These are phyloP conservation scores for Flagelloscypha sp. DNA, from an alignment of 768 basidiomycete species.

Conservation along the genomic window DNA sequence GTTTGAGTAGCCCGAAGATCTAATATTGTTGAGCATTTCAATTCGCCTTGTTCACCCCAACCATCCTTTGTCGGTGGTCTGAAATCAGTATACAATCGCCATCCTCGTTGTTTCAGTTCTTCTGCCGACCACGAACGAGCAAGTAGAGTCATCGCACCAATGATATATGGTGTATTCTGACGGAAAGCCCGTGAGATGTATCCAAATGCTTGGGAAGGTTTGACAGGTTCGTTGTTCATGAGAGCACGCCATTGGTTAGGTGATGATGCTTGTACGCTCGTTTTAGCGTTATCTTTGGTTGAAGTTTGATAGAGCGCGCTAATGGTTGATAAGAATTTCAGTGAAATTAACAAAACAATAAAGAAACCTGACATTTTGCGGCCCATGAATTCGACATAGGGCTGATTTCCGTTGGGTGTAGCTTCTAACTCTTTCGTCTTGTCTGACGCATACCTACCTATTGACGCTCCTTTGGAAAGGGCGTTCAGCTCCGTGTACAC, in stretches of 20 bases:
- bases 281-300: too few relatives aligned
- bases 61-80: constrained; percentile 70
- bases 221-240: constrained; percentile 55
- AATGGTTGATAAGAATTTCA: not conserved
- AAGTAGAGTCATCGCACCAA: constrained; percentile 70
- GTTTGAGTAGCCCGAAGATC: too few relatives aligned
- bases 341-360: not conserved
- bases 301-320: constrained; percentile 62
- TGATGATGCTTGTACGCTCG: too few relatives aligned
- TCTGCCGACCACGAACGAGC: constrained; percentile 48
- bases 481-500: constrained; percentile 94
- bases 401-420: constrained; percentile 52
- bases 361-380: constrained; percentile 27
- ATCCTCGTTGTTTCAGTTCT: constrained; percentile 61
- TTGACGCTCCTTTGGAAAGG: constrained; percentile 70
- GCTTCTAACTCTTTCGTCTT: constrained; percentile 51
- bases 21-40: constrained; percentile 65
- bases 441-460: constrained; percentile 64
- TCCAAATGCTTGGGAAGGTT: constrained; percentile 68
- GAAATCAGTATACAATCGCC: constrained; percentile 79
- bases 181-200: constrained; percentile 78
- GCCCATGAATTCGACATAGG: constrained; percentile 83
- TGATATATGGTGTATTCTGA: constrained; percentile 67
- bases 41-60: constrained; percentile 80
- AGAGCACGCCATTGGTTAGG: constrained; percentile 87